Evolutionary conservation across 2,329 filamentous ascomycete species (phyloP).

Genomic region (Scedosporium aurantiacum): DNA sequence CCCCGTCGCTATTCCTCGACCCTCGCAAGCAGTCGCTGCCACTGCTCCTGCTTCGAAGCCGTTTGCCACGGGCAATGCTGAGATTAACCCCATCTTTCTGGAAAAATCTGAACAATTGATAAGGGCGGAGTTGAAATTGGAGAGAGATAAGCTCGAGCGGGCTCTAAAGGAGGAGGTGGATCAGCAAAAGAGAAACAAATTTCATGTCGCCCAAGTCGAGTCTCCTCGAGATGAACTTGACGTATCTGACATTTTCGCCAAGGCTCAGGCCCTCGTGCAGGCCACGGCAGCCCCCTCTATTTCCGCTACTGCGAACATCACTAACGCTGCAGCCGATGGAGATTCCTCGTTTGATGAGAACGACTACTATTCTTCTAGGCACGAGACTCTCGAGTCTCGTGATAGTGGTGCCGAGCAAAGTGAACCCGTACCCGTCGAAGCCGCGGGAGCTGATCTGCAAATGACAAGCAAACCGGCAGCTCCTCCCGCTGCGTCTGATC

Average conservation of each 20-base stretch:
- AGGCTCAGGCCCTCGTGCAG: constrained; percentile 60
- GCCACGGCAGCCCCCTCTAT: constrained; percentile 22
- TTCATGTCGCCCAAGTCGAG: constrained; percentile 36
- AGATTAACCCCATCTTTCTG: constrained; percentile 73
- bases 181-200: constrained; percentile 32
- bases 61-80: constrained; percentile 43
- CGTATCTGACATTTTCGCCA: constrained; percentile 60
- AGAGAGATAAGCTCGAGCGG: constrained; percentile 72
- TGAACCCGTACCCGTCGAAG: background rate
- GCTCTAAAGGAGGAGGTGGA: constrained; percentile 67
- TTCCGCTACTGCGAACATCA: constrained; percentile 31
- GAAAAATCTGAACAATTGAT: constrained; percentile 79
- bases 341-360: constrained; percentile 79
- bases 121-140: constrained; percentile 68
- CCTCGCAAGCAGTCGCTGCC: constrained; percentile 17
- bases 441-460: background rate
- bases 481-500: background rate
- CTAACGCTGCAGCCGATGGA: constrained; percentile 52
- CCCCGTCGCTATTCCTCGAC: constrained; percentile 3
- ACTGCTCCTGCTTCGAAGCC: constrained; percentile 23
- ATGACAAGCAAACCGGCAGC: background rate
- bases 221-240: constrained; percentile 56
- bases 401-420: background rate
- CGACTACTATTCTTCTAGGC: constrained; percentile 90
- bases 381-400: constrained; percentile 59